Evolutionary conservation across 2,329 filamentous ascomycete species (phyloP), one percentile per base, ranked within the genome.

Genomic region (Kalaharituber pfeilii): DNA sequence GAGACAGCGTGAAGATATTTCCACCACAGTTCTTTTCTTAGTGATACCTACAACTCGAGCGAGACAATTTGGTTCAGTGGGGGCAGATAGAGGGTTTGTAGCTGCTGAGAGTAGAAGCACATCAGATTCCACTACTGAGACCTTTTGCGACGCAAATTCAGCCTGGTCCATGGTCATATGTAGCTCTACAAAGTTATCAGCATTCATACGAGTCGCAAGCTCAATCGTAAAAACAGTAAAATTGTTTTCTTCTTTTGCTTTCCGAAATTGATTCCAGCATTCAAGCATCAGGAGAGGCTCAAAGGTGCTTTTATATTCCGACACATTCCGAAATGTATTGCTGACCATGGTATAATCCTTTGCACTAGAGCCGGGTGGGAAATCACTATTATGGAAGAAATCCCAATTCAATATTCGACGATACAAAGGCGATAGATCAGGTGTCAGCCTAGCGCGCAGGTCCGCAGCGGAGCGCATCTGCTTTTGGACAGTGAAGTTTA

Each of bases 241-340:
- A 49, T 81, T 79, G 26, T 55, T 54, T 67, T 98, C 91, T 64
- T 95, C 86, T 66, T 88, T 88, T 20, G 85, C 78, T 50, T 86
- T 88, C 51, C 93, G 81, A 66, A 98, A 91, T 3, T 85, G 84
- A 65, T 93, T 84, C 91, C 91, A 98, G 27, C 89, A 89, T 71
- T 98, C 91, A 25, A 94, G 82, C 27, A 91, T 80, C 29, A 98
- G 75, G 22, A 98, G 73, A 5, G 89, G 88, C 61, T 93, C 81
- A 68, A 98, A 98, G 0, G 87, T 94, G 56, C 79, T 75, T 66
- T 93, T 85, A 66, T 98, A 98, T 50, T 84, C 80, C 44, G 71
- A 71, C 0, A 87, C 84, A 61, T 86, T 81, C 26, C 73, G 68
- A 68, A 94, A 98, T 0, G 78, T 79, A 57, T 85, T 82, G 4